phyloP scores from a whole-genome alignment of 805 yeast species.

The Lachancea fermentati region DNA sequence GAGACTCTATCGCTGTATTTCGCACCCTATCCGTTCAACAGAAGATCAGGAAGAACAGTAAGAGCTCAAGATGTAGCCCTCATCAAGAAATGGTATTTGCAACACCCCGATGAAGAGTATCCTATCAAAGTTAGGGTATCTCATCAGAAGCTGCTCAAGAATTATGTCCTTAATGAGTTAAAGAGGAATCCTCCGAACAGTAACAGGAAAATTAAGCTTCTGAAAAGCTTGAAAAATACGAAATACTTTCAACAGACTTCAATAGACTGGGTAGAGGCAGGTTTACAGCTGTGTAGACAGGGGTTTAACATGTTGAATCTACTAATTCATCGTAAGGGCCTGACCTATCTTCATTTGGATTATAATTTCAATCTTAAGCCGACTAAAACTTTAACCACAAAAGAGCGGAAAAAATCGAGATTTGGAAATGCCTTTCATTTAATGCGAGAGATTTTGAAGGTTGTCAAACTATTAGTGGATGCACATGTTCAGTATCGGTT shows the following conservation, averaged over 20 bases:
- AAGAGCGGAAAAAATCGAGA: constrained; percentile 91
- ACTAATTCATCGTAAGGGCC: constrained; percentile 82
- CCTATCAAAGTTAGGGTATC: constrained; percentile 82
- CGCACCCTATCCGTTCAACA: constrained; percentile 84
- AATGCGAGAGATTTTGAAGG: constrained; percentile 80
- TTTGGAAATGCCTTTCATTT: constrained; percentile 96
- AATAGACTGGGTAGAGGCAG: constrained; percentile 98
- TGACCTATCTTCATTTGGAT: constrained; percentile 89
- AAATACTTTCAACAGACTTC: constrained; percentile 88
- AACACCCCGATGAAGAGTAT: constrained; percentile 53
- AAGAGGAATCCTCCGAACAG: constrained; percentile 42
- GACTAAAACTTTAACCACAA: constrained; percentile 90
- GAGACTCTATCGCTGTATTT: constrained; percentile 64
- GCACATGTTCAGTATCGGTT: constrained; percentile 87
- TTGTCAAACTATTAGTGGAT: constrained; percentile 84
- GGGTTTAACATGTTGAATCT: constrained; percentile 91
- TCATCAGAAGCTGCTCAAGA: constrained; percentile 82
- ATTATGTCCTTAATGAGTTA: constrained; percentile 64
- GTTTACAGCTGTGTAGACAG: constrained; percentile 85
- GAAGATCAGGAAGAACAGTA: constrained; percentile 61
- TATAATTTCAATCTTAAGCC: constrained; percentile 95
- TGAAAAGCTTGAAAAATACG: constrained; percentile 66
- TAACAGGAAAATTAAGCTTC: constrained; percentile 49
- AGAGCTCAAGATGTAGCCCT: constrained; percentile 90
- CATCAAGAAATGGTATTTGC: constrained; percentile 74